Evolutionary conservation across 1,284 basidiomycete species (phyloP).

Genomic region (Tranzscheliella williamsii): DNA sequence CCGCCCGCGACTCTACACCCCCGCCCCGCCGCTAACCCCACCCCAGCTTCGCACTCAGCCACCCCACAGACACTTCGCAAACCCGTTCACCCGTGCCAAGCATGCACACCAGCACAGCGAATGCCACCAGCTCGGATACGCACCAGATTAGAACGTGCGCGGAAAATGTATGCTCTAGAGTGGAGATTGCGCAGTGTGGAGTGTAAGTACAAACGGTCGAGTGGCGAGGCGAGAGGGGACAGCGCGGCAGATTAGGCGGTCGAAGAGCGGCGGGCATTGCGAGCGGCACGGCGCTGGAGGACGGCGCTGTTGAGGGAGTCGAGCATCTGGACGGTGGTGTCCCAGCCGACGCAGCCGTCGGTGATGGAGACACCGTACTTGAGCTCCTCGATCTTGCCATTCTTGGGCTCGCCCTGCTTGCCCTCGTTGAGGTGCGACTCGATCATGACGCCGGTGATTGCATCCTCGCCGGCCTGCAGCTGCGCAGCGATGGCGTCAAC

Average conservation of each 20-base stretch:
- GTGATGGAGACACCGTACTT: conserved; percentile 61
- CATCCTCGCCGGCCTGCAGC: conserved; percentile 73
- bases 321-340: conserved; percentile 67
- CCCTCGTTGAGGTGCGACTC: conserved; percentile 83
- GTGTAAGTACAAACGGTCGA: no score
- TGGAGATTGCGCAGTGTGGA: no score
- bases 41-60: no score
- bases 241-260: no score
- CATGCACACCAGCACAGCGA: no score
- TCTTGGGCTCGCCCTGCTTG: conserved; percentile 60
- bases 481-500: conserved; percentile 77
- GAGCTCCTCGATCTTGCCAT: conserved; percentile 49
- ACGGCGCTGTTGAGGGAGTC: conserved; percentile 57
- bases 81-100: no score
- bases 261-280: no score
- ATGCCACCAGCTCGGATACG: no score
- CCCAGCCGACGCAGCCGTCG: conserved; percentile 84
- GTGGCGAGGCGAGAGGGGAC: no score
- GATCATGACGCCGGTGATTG: conserved; percentile 94
- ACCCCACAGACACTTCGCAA: no score
- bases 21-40: conserved; percentile 22
- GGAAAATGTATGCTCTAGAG: no score
- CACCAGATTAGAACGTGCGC: no score
- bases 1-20: conserved; percentile 33
- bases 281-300: not conserved